These are phyloP conservation scores for Eucalyptus erythrocorys DNA, from an alignment of 345 rosid genomes.

Conservation along the genomic window DNA sequence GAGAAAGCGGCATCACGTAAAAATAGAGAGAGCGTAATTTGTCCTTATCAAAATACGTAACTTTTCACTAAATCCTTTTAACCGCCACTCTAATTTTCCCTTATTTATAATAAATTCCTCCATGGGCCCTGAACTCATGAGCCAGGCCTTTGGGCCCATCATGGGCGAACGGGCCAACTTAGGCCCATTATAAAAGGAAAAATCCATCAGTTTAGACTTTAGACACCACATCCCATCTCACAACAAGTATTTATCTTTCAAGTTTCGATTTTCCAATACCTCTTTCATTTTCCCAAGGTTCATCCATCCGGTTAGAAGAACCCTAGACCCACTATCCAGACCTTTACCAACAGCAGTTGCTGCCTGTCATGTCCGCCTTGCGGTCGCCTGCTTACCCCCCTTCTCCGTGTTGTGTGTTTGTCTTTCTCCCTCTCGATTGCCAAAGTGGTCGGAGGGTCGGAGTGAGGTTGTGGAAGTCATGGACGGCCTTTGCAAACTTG, in stretches of 20 bases:
- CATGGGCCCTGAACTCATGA: no score
- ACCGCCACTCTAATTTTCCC: no score
- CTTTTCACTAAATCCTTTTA: no score
- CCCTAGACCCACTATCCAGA: background rate
- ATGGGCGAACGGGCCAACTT: no score
- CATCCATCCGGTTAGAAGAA: background rate
- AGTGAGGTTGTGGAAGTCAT: background rate
- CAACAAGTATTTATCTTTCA: background rate
- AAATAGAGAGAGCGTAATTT: no score
- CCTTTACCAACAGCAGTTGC: background rate
- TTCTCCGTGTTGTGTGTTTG: no score
- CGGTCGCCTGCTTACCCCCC: background rate
- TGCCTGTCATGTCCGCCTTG: rapidly evolving
- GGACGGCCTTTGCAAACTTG: background rate
- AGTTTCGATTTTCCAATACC: background rate
- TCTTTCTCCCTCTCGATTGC: background rate
- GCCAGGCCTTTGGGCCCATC: no score
- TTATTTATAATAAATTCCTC: no score
- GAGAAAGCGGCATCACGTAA: no score
- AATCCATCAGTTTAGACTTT: background rate
- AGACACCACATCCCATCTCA: background rate
- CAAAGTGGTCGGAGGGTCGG: background rate
- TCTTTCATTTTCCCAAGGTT: background rate
- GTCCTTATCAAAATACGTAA: no score
- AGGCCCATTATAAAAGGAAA: no score